Evolutionary conservation across 2,329 filamentous ascomycete species (phyloP).

Genomic region (Sclerotinia subarctica): DNA sequence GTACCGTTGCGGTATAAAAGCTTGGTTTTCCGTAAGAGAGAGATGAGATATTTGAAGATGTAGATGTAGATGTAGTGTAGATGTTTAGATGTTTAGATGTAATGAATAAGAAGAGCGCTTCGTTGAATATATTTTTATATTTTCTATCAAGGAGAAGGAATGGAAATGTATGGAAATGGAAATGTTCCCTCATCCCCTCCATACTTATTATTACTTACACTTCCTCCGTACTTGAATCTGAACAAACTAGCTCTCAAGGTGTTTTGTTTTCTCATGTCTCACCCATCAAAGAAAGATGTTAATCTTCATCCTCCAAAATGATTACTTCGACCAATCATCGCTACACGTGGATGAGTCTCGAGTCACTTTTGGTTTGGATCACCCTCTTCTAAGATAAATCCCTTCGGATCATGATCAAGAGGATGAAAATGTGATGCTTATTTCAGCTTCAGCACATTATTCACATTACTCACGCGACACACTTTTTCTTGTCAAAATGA

Average conservation of each 20-base stretch:
- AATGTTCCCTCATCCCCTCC: no score
- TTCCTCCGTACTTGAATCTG: background rate
- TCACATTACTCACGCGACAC: slow-evolving; percentile 11
- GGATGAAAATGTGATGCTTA: background rate
- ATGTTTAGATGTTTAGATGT: background rate
- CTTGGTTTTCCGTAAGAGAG: background rate
- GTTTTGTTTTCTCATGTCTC: slow-evolving; percentile 12
- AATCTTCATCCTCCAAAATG: background rate
- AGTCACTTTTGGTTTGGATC: slow-evolving; percentile 95
- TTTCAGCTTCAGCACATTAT: background rate
- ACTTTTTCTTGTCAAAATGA: background rate
- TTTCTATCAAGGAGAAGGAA: background rate
- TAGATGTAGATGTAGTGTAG: background rate
- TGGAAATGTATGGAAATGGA: background rate
- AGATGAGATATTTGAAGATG: background rate
- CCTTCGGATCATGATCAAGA: background rate
- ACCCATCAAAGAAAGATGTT: background rate
- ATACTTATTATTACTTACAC: no score
- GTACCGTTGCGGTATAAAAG: background rate
- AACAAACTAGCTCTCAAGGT: slow-evolving; percentile 7
- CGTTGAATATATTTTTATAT: background rate
- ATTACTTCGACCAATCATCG: slow-evolving; percentile 55
- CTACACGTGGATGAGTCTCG: slow-evolving; percentile 63
- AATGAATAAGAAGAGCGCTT: background rate
- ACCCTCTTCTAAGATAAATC: background rate